A percentile compares a stretch with the other conserved stretches of the same genome.
These are phyloP conservation scores for Letharia columbiana DNA, from an alignment of 495 filamentous ascomycete species.

Conservation along the genomic window DNA sequence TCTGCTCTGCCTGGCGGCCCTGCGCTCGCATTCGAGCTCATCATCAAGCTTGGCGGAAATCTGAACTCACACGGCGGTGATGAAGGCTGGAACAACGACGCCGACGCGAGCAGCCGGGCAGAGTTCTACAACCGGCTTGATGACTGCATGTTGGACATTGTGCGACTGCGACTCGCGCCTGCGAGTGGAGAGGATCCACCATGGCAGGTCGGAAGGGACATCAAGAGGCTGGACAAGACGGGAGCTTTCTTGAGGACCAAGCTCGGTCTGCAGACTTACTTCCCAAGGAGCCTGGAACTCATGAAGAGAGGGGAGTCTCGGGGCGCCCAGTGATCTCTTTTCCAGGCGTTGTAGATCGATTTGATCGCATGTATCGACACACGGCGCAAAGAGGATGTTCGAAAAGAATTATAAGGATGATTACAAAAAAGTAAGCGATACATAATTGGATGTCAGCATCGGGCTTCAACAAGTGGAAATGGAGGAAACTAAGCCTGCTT, in stretches of 20 bases:
- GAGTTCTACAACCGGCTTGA: slow-evolving; percentile 39
- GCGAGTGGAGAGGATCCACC: slow-evolving; percentile 29
- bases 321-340: not conserved
- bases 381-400: not conserved
- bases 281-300: slow-evolving; percentile 37
- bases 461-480: not conserved
- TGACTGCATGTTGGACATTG: slow-evolving; percentile 39
- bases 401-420: not conserved
- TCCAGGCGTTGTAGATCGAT: not conserved
- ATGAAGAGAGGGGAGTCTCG: slow-evolving; percentile 30
- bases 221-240: slow-evolving; percentile 45
- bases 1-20: slow-evolving; percentile 35
- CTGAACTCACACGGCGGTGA: slow-evolving; percentile 44
- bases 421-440: slow-evolving; percentile 3
- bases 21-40: slow-evolving; percentile 40
- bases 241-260: slow-evolving; percentile 36
- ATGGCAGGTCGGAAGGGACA: slow-evolving; percentile 38
- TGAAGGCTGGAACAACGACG: slow-evolving; percentile 35
- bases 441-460: not conserved
- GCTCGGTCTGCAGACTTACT: slow-evolving; percentile 41
- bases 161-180: slow-evolving; percentile 31
- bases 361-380: not conserved
- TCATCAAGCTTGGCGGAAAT: slow-evolving; percentile 45
- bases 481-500: not conserved
- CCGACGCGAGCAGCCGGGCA: slow-evolving; percentile 33